Evolutionary conservation across 768 basidiomycete genomes (phyloP), one percentile per base, ranked within the genome.

Genomic region (Dendrothele bispora): DNA sequence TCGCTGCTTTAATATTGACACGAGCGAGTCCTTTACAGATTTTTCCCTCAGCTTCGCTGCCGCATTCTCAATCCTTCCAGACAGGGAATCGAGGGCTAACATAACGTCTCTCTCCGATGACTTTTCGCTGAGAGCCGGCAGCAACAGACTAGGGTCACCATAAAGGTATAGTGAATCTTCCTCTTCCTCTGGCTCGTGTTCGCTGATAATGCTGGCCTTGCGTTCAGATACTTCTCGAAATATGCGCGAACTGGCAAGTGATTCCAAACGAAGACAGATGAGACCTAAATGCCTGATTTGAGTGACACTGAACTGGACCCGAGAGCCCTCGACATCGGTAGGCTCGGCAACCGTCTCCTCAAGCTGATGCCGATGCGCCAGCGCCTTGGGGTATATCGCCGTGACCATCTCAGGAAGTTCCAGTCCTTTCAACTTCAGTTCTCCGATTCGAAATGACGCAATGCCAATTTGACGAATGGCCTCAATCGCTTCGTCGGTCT

Each of bases 401-500:
- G 91, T 89, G 18, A 98, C 72, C 53, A 79, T 75, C 66, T 98
- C 95, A 1, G 93, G 91, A 1, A 90, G 75, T 67, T 98, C 95
- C 42, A 98, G 73, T 10, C 97, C 97, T 67, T 98, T 98, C 52
- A 98, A 80, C 63, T 91, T 93, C 53, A 85, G 78, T 66, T 98
- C 93, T 4, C 97, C 95, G 15, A 95, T 77, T n/a, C 77, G 73
- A 26, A 84, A 75, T 46, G 94, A 76, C 27, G 75, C 70, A 29
- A 92, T 72, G 1, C 86, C 86, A 56, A 94, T 74, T 20, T 80
- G 73, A 25, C 79, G 79, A 50, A 98, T 83, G 6, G 84, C 89
- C 20, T 91, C 86, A 41, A 95, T 71, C 8, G 82, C 86, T 36
- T 79, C 72, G 1, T 67, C 57, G 5, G 81, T 76, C 57, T 86